Evolutionary conservation across 192 early-diverging fungal species (phyloP).

Genomic region (Thamnidium elegans): DNA sequence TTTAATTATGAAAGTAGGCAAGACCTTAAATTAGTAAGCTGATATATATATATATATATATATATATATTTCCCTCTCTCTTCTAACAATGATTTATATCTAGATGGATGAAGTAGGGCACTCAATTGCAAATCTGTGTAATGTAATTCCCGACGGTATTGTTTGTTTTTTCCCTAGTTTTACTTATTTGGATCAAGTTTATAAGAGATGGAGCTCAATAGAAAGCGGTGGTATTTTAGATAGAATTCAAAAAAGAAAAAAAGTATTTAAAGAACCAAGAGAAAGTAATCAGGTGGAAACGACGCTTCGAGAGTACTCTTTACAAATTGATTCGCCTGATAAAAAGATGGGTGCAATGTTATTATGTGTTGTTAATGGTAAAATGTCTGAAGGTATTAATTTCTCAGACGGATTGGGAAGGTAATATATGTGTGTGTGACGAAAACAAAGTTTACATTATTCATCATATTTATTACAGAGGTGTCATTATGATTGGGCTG

Average conservation of each 20-base stretch:
- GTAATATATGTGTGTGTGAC: conserved; percentile 7
- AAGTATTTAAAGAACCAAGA: conserved; percentile 71
- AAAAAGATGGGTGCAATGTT: conserved; percentile 64
- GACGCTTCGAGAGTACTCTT: conserved; percentile 59
- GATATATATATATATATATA: too few relatives aligned
- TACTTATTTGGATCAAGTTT: conserved; percentile 64
- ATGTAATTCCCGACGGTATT: conserved; percentile 77
- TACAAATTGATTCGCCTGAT: conserved; percentile 36
- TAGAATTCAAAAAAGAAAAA: conserved; percentile 59
- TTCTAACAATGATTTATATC: conserved; percentile 2
- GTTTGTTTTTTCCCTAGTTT: conserved; percentile 90
- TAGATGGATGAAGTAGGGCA: conserved; percentile 71
- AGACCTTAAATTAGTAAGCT: conserved; percentile 43
- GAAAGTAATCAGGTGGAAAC: conserved; percentile 50
- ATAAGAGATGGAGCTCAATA: conserved; percentile 48
- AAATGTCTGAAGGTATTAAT: conserved; percentile 92
- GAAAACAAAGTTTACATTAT: too few relatives aligned
- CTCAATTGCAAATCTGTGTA: conserved; percentile 65
- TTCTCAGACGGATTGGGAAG: conserved; percentile 83
- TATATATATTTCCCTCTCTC: neutral
- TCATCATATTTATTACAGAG: conserved; percentile 37
- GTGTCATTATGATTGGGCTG: conserved; percentile 85
- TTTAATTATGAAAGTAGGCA: conserved; percentile 67
- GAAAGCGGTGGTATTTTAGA: conserved; percentile 37
- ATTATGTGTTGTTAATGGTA: conserved; percentile 88